Evolutionary conservation across 1,284 basidiomycete genomes (phyloP), one percentile per base, ranked within the genome.

Genomic region (Cryptococcus neoformans): DNA sequence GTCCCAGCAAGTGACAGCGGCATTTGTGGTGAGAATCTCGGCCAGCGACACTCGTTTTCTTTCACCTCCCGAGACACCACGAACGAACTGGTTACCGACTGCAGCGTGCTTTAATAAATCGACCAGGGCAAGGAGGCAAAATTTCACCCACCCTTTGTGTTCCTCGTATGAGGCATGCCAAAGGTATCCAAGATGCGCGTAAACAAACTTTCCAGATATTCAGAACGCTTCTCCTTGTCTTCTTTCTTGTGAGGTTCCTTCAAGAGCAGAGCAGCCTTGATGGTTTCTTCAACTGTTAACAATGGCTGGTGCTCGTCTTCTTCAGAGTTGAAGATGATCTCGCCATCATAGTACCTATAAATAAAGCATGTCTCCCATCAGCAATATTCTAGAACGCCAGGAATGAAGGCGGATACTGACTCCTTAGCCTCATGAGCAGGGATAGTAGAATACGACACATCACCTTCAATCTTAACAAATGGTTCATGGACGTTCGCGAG

Each of bases 401-500:
- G 21, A 44, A 8, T 4, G 42, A 12, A 8, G 42, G 14, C n/a
- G n/a, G n/a, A 44, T 8, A n/a, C 14, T 44, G n/a, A 44, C 28
- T 37, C 28, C 2, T 57, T 36, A 12, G 44, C 51, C 9, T 51
- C 47, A 40, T 48, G 40, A 16, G 34, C 47, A 6, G 40, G 35
- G 11, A 62, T 55, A 47, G 34, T 44, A 28, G 65, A 72, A 57
- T 70, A 74, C 35, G 54, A 46, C 7, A 74, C 66, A 0, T 67
- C 54, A 6, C 73, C 73, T 34, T 69, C 58, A 44, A 64, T 53
- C 39, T 59, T 63, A 49, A 67, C 64, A 58, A 67, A 75, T 16
- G 70, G 72, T 12, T 55, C 57, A 41, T 66, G 63, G 44, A 73
- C 62, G 58, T 70, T 66, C 38, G 73, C 64, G 41, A 75, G 62